Conservation (phyloP, 2,329 filamentous ascomycete genomes). For the Metarhizium sp. region DNA sequence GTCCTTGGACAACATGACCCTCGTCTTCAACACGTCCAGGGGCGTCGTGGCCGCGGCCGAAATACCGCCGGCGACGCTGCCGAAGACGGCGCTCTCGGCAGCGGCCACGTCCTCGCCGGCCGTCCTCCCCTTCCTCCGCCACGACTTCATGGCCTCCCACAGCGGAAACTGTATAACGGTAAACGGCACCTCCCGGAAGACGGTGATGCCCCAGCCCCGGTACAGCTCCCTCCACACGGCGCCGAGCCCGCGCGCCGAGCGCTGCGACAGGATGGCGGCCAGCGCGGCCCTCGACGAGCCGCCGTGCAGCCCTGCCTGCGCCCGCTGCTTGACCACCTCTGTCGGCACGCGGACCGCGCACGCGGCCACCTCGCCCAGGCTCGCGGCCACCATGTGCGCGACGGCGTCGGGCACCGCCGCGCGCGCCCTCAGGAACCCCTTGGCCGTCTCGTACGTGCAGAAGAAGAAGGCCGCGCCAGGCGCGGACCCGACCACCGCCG, state of each 20-base stretch:
- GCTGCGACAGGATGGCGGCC: slow-evolving; percentile 53
- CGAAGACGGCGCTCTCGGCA: slow-evolving; percentile 74
- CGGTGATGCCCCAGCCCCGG: slow-evolving; percentile 82
- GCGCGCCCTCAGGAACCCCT: slow-evolving; percentile 24
- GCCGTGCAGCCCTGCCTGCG: slow-evolving; percentile 77
- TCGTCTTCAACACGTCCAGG: slow-evolving; percentile 90
- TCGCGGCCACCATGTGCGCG: slow-evolving; percentile 77
- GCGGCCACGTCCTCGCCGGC: slow-evolving; percentile 48
- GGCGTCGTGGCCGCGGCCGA: slow-evolving; percentile 87
- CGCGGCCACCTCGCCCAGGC: slow-evolving; percentile 79
- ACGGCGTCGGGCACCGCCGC: slow-evolving; percentile 26
- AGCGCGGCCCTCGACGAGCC: slow-evolving; percentile 60
- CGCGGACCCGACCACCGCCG: slow-evolving; percentile 80
- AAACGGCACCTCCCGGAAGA: slow-evolving; percentile 93
- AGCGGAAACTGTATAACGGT: slow-evolving; percentile 95
- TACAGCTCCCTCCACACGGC: slow-evolving; percentile 79
- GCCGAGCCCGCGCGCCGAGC: slow-evolving; percentile 30
- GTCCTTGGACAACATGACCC: slow-evolving; percentile 81
- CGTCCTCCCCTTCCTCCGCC: slow-evolving; percentile 25
- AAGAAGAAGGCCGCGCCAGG: slow-evolving; percentile 97
- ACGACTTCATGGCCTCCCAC: slow-evolving; percentile 86
- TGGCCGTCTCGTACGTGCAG: slow-evolving; percentile 79
- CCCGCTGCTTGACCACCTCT: slow-evolving; percentile 94
- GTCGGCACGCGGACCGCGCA: slow-evolving; percentile 90
- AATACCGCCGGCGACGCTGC: slow-evolving; percentile 72